Percentiles rank a stretch among this genome's conserved stretches.
Evolutionary conservation across 805 yeast species (phyloP).

Genomic region (Saturnispora serradocipensis): DNA sequence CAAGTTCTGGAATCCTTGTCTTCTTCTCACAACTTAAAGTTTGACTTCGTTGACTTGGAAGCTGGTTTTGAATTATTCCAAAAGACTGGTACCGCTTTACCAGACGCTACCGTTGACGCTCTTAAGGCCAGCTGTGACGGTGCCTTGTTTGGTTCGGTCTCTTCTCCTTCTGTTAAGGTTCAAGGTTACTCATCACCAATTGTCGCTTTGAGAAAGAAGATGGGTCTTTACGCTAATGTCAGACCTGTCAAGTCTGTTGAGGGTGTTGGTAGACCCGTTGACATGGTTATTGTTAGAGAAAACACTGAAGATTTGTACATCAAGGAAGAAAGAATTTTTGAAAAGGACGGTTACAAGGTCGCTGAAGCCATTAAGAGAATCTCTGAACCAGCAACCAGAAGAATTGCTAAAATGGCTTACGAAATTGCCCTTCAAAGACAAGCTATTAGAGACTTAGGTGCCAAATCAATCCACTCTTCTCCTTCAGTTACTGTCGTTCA

Average conservation of each 20-base stretch:
- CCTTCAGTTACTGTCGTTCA: conserved; percentile 88
- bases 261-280: conserved; percentile 82
- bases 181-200: conserved; percentile 97
- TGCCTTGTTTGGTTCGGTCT: conserved; percentile 96
- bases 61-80: conserved; percentile 95
- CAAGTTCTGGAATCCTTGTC: conserved; percentile 79
- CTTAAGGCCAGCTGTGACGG: conserved; percentile 85
- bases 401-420: conserved; percentile 84
- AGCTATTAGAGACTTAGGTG: conserved; percentile 57
- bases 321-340: conserved; percentile 79
- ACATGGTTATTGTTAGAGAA: conserved; percentile 96
- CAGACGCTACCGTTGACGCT: conserved; percentile 78
- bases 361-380: conserved; percentile 98
- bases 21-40: conserved; percentile 61
- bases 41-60: conserved; percentile 77
- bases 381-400: conserved; percentile 74
- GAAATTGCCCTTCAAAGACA: conserved; percentile 92
- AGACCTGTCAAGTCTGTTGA: conserved; percentile 94
- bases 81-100: conserved; percentile 91
- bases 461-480: conserved; percentile 38
- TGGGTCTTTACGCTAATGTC: conserved; percentile 93
- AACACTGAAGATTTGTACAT: conserved; percentile 97
- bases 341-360: conserved; percentile 74
- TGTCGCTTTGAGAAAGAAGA: conserved; percentile 93
- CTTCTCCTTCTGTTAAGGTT: conserved; percentile 88